Conservation (phyloP, 345 rosid species). For the Corchorus olitorius region DNA sequence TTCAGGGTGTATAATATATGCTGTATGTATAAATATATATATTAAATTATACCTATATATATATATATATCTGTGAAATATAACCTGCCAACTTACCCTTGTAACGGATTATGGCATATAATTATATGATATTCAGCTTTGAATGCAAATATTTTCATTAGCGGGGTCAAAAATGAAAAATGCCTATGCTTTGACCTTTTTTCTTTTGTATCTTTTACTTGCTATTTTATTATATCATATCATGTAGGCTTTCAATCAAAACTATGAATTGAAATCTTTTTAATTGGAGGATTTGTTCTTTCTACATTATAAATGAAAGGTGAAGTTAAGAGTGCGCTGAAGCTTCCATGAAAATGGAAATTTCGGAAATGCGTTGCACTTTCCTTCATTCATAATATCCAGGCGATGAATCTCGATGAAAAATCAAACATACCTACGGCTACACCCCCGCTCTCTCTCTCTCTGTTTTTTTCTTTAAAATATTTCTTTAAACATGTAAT, state of each 20-base stretch:
- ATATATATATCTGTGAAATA: not conserved
- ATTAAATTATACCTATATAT: not conserved
- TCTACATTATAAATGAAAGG: no score
- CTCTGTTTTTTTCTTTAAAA: no score
- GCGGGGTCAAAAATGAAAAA: not conserved
- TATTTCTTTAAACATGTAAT: not conserved
- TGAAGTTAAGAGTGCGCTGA: no score
- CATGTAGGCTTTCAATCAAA: not conserved
- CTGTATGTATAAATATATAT: not conserved
- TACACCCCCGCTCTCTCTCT: no score
- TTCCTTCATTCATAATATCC: no score
- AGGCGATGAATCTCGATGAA: no score
- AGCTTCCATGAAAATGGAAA: no score
- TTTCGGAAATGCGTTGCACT: no score
- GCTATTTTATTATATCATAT: no score
- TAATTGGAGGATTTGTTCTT: not conserved
- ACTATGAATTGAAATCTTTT: no score
- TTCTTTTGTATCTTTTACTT: not conserved
- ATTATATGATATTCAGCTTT: not conserved
- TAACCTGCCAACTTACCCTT: not conserved
- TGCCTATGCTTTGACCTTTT: not conserved
- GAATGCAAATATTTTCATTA: not conserved
- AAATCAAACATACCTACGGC: no score
- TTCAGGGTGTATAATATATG: no score
- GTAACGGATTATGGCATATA: not conserved